These are phyloP conservation scores for Lycium ferocissimum DNA, from an alignment of 257 asterid species.

Conservation along the genomic window DNA sequence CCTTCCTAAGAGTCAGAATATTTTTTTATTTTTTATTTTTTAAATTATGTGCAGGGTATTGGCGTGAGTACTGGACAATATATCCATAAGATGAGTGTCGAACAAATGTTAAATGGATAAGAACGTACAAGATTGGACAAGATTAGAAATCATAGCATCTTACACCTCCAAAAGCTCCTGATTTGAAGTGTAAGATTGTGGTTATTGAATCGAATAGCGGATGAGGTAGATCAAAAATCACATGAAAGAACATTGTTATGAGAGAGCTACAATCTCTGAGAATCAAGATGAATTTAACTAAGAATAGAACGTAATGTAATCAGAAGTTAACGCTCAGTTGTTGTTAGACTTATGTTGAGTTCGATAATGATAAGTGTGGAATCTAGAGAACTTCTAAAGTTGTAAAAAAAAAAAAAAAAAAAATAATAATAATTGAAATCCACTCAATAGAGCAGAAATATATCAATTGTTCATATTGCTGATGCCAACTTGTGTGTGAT, in stretches of 20 bases:
- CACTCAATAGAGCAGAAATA: neutral
- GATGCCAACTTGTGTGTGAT: neutral
- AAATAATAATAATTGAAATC: neutral
- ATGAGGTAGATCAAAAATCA: neutral
- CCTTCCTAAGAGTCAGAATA: too few species aligned
- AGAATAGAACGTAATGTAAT: neutral
- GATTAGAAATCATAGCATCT: neutral
- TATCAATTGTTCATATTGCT: neutral
- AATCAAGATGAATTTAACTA: conserved; percentile 4
- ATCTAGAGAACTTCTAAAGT: neutral
- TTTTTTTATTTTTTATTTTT: neutral
- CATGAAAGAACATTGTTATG: neutral
- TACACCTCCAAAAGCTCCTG: neutral
- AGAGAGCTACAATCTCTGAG: neutral
- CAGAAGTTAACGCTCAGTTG: neutral
- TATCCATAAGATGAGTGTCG: neutral
- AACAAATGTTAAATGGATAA: neutral
- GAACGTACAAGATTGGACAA: too few species aligned
- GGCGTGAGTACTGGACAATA: neutral
- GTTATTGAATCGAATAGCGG: neutral
- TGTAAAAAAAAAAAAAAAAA: too few species aligned
- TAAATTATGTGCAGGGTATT: conserved; percentile 4
- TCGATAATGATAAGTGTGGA: neutral
- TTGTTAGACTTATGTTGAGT: neutral
- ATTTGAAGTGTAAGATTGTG: neutral